phyloP scores from a whole-genome alignment of 129 eudicot genomes.

The Flaveria trinervia region DNA sequence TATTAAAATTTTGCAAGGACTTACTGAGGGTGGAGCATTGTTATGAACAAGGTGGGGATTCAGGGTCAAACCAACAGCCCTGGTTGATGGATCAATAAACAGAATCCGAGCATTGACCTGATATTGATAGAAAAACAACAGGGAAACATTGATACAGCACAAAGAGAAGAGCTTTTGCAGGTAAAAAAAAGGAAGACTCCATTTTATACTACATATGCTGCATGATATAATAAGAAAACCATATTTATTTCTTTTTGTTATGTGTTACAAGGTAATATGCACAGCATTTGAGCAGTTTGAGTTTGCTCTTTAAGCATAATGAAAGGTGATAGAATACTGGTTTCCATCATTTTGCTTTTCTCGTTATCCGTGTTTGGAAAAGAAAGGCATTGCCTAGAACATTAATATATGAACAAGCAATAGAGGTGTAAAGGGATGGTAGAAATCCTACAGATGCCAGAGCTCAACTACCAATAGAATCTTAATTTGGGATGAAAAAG shows the following conservation, averaged over 20 bases:
- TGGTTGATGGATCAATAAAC: constrained; percentile 81
- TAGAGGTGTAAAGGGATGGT: background rate
- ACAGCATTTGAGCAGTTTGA: constrained; percentile 11
- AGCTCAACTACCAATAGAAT: background rate
- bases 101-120: constrained; percentile 96
- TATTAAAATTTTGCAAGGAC: constrained; percentile 32
- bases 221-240: constrained; percentile 10
- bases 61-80: constrained; percentile 94
- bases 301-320: constrained; percentile 8
- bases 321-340: background rate
- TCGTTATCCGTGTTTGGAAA: background rate
- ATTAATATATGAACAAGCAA: background rate
- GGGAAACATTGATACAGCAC: constrained; percentile 13
- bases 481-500: background rate
- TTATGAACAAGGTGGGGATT: constrained; percentile 77
- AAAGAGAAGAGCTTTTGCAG: background rate
- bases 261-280: background rate
- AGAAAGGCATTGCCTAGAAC: background rate
- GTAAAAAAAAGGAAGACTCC: constrained; percentile 5
- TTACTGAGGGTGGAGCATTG: constrained; percentile 85
- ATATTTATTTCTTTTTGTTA: background rate
- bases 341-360: constrained; percentile 5
- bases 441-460: background rate
- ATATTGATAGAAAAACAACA: constrained; percentile 23
- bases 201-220: background rate